Percentiles rank a stretch among this genome's conserved stretches.
phyloP scores from a whole-genome alignment of 2,329 filamentous ascomycete species.

The Trichoderma polysporum region DNA sequence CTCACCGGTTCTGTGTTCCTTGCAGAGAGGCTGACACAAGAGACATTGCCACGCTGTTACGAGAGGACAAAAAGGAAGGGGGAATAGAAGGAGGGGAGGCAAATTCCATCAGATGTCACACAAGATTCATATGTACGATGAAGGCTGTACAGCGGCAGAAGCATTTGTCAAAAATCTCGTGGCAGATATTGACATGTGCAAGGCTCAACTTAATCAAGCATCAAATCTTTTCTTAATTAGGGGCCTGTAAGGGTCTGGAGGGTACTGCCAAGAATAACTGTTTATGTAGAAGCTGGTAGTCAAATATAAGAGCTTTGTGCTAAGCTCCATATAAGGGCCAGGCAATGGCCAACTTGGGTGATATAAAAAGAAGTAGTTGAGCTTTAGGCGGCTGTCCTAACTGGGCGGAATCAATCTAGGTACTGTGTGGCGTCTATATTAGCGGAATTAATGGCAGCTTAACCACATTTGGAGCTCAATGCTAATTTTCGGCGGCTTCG shows the following conservation, averaged over 20 bases:
- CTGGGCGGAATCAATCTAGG: not conserved
- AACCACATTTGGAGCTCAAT: not conserved
- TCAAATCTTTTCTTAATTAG: not conserved
- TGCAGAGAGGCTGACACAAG: not conserved
- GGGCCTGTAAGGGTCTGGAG: not conserved
- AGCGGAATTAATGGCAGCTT: not conserved
- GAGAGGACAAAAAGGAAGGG: not conserved
- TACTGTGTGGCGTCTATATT: constrained; percentile 3
- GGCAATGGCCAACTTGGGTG: too few relatives aligned
- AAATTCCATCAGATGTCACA: not conserved
- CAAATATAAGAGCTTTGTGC: too few relatives aligned
- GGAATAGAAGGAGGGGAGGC: not conserved
- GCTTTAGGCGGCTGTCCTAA: too few relatives aligned
- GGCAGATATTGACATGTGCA: constrained; percentile 12
- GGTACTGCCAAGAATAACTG: not conserved
- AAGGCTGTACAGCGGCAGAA: not conserved
- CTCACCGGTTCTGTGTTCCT: constrained; percentile 4
- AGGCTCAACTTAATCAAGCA: not conserved
- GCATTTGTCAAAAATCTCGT: not conserved
- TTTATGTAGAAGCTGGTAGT: not conserved
- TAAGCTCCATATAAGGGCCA: too few relatives aligned
- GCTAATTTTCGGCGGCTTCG: too few relatives aligned
- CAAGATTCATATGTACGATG: not conserved
- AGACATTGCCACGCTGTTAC: not conserved
- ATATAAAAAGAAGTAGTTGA: not conserved